Conservation (phyloP, 164 flowering plant genomes). For the Vitis rotundifolia region DNA sequence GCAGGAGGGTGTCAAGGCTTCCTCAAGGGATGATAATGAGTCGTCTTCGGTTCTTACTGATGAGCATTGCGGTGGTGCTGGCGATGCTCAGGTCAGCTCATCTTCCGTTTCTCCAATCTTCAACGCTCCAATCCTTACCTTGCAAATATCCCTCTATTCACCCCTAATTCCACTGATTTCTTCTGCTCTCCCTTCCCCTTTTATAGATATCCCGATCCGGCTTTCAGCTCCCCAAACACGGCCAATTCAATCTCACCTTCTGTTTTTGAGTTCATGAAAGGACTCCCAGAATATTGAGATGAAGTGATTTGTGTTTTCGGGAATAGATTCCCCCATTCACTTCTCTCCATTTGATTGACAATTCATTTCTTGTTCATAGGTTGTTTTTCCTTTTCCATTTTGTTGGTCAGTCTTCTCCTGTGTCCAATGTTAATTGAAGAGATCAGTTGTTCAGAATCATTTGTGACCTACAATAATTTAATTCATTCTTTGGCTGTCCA, state of each 20-base stretch:
- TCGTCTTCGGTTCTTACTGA: conserved; percentile 30
- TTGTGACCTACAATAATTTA: not conserved
- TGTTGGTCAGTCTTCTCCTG: not conserved
- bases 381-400: not conserved
- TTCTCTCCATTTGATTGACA: not conserved
- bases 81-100: conserved; percentile 20
- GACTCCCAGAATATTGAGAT: conserved; percentile 20
- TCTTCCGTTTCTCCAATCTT: conserved; percentile 16
- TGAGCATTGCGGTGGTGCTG: conserved; percentile 17
- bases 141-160: conserved; percentile 43
- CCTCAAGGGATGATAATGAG: conserved; percentile 9
- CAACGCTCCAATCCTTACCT: conserved; percentile 11
- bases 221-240: conserved; percentile 19
- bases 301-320: not conserved
- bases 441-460: not conserved
- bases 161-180: conserved; percentile 31
- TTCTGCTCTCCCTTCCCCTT: conserved; percentile 32
- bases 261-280: conserved; percentile 26
- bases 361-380: not conserved
- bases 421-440: not conserved
- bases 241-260: conserved; percentile 28
- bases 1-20: not conserved
- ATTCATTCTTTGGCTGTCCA: not conserved
- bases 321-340: not conserved
- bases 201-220: conserved; percentile 29